A percentile compares a stretch with the other conserved stretches of the same genome.
Conservation (phyloP, 768 basidiomycete genomes). For the Agrocybe praecox region DNA sequence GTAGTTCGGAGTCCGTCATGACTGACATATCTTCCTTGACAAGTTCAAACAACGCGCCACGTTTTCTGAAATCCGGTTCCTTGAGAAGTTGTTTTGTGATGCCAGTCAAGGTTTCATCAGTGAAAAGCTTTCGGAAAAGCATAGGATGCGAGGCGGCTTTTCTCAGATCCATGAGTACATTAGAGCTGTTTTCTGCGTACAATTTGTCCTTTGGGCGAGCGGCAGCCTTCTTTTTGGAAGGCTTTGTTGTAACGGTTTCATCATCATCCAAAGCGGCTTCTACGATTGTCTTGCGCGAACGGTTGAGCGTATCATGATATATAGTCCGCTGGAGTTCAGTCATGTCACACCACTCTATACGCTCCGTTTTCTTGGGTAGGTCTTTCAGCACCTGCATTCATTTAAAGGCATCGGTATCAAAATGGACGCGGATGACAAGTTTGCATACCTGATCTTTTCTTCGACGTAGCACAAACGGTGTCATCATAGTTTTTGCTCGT, state of each 20-base stretch:
- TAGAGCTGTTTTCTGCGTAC: constrained; percentile 82
- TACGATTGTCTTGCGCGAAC: constrained; percentile 80
- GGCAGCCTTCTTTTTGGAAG: constrained; percentile 49
- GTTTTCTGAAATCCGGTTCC: constrained; percentile 89
- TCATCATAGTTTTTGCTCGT: constrained; percentile 99
- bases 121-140: constrained; percentile 87
- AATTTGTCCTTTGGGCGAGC: constrained; percentile 59
- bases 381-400: constrained; percentile 79
- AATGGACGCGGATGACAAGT: constrained; percentile 11
- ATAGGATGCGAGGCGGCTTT: constrained; percentile 97
- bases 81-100: constrained; percentile 86
- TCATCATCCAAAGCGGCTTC: constrained; percentile 37
- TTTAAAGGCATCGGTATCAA: background rate
- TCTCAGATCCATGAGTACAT: constrained; percentile 96
- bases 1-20: constrained; percentile 97
- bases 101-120: constrained; percentile 69
- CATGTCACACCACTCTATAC: constrained; percentile 96
- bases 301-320: constrained; percentile 83
- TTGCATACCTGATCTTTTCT: constrained; percentile 90
- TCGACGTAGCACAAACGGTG: constrained; percentile 95
- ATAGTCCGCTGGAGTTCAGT: constrained; percentile 79
- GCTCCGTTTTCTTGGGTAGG: constrained; percentile 89
- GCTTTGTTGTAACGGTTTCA: constrained; percentile 27
- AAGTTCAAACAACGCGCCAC: constrained; percentile 75
- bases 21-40: constrained; percentile 98